Evolutionary conservation across 106 monocot species (phyloP).

Genomic region (Acorus calamus): DNA sequence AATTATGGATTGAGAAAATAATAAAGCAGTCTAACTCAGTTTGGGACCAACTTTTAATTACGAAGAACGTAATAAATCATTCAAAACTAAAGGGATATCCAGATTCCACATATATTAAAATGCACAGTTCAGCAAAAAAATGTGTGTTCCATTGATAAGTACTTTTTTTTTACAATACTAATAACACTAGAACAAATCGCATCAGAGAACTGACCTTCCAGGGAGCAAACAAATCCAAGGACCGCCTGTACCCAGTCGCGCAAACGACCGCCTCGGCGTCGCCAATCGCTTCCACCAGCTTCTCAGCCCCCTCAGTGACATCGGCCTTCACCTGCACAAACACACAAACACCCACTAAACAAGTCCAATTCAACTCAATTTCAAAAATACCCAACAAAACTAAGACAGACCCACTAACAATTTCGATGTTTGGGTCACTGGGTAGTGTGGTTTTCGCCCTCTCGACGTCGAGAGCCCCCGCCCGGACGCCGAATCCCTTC

Average conservation of each 20-base stretch:
- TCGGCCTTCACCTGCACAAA: constrained; percentile 35
- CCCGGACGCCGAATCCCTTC: constrained; percentile 42
- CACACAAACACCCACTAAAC: background rate
- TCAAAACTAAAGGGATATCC: no score
- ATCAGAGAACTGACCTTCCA: constrained; percentile 46
- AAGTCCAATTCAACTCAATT: background rate
- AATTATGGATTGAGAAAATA: no score
- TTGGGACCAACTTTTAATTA: no score
- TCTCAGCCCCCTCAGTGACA: constrained; percentile 42
- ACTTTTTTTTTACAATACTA: no score
- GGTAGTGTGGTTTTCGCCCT: constrained; percentile 40
- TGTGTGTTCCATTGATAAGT: no score
- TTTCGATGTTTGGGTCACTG: constrained; percentile 27
- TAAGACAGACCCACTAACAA: constrained; percentile 25
- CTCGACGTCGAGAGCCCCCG: constrained; percentile 45
- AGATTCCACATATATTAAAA: no score
- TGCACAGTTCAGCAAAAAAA: no score
- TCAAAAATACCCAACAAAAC: background rate
- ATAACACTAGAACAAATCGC: no score
- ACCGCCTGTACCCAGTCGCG: constrained; percentile 52
- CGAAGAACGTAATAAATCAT: no score
- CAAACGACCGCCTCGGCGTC: constrained; percentile 67
- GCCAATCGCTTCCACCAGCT: constrained; percentile 37
- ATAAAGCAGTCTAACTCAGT: no score
- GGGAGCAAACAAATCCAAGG: constrained; percentile 64